Evolutionary conservation across 108 stramenopile genomes (phyloP).

Genomic region (Conticribra weissflogii): DNA sequence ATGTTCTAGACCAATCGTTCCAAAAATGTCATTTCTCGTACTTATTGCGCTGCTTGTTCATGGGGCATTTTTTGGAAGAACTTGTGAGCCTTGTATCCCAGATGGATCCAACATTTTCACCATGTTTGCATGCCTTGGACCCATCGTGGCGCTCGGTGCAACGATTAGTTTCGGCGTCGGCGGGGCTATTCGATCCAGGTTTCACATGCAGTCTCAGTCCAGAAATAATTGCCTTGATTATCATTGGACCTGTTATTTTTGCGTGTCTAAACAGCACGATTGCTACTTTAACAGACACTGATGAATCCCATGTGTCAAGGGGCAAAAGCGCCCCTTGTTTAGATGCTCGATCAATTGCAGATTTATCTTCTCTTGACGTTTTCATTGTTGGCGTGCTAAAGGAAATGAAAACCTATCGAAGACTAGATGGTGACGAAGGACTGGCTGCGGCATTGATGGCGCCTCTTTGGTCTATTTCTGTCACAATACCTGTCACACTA

Average conservation of each 20-base stretch:
- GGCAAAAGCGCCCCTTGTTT: conserved; percentile 1
- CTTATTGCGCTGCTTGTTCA: conserved; percentile 22
- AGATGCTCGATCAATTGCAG: conserved; percentile 26
- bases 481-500: conserved; percentile 28
- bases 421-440: neutral
- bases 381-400: conserved; percentile 40
- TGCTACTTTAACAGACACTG: neutral
- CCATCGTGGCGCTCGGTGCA: conserved; percentile 42
- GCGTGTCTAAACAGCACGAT: conserved; percentile 28
- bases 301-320: neutral
- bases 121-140: conserved; percentile 36
- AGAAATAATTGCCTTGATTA: conserved; percentile 21
- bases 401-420: conserved; percentile 16
- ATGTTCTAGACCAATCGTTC: conserved; percentile 20
- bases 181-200: neutral
- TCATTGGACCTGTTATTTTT: conserved; percentile 42
- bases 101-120: conserved; percentile 21
- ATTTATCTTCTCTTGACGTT: conserved; percentile 30
- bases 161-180: conserved; percentile 12
- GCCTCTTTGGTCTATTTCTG: conserved; percentile 30
- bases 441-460: conserved; percentile 29
- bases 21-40: conserved; percentile 23
- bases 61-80: conserved; percentile 21
- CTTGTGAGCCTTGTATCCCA: conserved; percentile 12
- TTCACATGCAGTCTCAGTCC: conserved; percentile 12